A percentile compares a stretch with the other conserved stretches of the same genome.
Evolutionary conservation across 1,284 basidiomycete genomes (phyloP).

Genomic region (Marasmius tenuissimus): DNA sequence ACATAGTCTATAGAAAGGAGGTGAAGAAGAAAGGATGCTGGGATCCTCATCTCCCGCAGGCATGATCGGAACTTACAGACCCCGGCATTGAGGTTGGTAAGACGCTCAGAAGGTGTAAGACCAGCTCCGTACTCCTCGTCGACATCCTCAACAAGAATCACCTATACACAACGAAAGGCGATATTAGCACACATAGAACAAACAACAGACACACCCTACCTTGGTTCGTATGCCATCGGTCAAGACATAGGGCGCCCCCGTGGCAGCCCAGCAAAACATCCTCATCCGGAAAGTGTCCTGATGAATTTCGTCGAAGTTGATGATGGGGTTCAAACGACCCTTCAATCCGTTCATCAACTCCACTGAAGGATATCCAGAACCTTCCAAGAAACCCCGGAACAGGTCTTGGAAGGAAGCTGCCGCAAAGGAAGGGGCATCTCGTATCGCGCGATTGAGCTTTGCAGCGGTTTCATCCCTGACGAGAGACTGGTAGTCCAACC

Average conservation of each 20-base stretch:
- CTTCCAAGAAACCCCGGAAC: neutral
- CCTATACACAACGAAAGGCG: neutral
- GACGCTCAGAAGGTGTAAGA: neutral
- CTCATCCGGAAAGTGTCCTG: neutral
- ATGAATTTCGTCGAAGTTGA: neutral
- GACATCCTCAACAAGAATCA: neutral
- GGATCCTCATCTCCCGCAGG: neutral
- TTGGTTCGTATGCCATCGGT: neutral
- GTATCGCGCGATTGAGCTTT: neutral
- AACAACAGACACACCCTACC: neutral
- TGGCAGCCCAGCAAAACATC: conserved; percentile 3
- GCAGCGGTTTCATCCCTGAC: neutral
- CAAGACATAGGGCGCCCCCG: neutral
- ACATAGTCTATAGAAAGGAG: neutral
- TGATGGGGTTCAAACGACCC: neutral
- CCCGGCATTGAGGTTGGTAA: neutral
- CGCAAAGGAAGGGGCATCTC: neutral
- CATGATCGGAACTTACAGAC: neutral
- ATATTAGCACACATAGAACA: too few species aligned
- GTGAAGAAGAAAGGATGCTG: neutral
- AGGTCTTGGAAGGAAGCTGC: neutral
- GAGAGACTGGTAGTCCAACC: neutral
- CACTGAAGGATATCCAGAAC: neutral
- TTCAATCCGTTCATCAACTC: neutral
- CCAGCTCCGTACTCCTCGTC: neutral